Evolutionary conservation across 2,329 filamentous ascomycete genomes (phyloP).

Genomic region (Trematosphaeria pertusa): DNA sequence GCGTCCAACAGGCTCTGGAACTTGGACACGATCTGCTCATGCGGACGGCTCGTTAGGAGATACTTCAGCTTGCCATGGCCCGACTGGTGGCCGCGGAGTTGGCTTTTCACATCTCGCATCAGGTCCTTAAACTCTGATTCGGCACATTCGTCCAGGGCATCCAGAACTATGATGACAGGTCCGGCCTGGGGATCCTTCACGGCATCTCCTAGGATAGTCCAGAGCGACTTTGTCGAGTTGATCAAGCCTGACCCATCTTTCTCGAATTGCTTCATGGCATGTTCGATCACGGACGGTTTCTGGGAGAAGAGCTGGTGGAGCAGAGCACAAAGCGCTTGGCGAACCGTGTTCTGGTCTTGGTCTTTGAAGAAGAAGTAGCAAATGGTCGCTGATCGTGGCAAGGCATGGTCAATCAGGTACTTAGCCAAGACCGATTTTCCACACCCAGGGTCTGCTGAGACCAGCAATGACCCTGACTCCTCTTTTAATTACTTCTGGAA

Average conservation of each 20-base stretch:
- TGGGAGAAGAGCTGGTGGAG: conserved; percentile 14
- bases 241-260: background rate
- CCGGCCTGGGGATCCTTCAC: conserved; percentile 10
- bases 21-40: conserved; percentile 21
- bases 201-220: conserved; percentile 6
- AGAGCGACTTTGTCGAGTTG: conserved; percentile 4
- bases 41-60: conserved; percentile 43
- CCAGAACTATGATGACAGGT: conserved; percentile 34
- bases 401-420: conserved; percentile 17
- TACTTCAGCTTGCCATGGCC: conserved; percentile 36
- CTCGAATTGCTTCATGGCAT: conserved; percentile 2
- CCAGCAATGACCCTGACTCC: conserved; percentile 18
- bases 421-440: conserved; percentile 35
- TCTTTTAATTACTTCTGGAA: conserved; percentile 31
- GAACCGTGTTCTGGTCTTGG: conserved; percentile 3
- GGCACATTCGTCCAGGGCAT: conserved; percentile 45
- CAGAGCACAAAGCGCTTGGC: conserved; percentile 9
- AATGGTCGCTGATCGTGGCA: conserved; percentile 7
- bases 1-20: conserved; percentile 19
- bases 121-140: conserved; percentile 1
- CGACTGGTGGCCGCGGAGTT: conserved; percentile 1
- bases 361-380: conserved; percentile 27
- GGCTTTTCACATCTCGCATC: conserved; percentile 18
- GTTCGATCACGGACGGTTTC: background rate
- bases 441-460: conserved; percentile 38